These are phyloP conservation scores for Murraya paniculata DNA, from an alignment of 345 rosid species.

Conservation along the genomic window DNA sequence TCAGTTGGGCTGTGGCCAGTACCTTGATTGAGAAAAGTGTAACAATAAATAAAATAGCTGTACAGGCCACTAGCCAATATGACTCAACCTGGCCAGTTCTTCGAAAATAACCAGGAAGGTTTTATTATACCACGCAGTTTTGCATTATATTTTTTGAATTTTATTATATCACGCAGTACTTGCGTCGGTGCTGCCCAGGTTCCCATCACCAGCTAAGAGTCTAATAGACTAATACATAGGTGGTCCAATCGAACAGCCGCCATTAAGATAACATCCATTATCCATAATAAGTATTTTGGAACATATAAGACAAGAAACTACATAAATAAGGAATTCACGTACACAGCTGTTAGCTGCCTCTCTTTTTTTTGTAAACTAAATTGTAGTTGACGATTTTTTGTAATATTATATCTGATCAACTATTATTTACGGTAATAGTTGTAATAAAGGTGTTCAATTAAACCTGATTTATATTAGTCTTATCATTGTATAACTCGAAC, in stretches of 20 bases:
- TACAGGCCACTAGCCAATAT: neutral
- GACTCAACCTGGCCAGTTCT: neutral
- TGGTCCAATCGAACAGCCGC: too few relatives aligned
- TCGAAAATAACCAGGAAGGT: neutral
- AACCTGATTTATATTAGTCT: too few relatives aligned
- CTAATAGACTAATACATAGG: too few relatives aligned
- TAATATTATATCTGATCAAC: too few relatives aligned
- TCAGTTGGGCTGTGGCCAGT: neutral
- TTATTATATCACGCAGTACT: neutral
- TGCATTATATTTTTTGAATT: neutral
- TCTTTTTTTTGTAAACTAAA: accelerated
- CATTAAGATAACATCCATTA: neutral
- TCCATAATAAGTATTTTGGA: neutral
- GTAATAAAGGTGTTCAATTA: too few relatives aligned
- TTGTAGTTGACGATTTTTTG: too few relatives aligned
- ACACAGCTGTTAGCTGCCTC: too few relatives aligned
- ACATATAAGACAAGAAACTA: neutral
- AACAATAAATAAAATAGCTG: neutral
- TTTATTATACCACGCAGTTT: conserved; percentile 1
- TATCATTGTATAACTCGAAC: too few relatives aligned
- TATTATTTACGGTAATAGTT: too few relatives aligned
- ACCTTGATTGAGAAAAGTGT: neutral
- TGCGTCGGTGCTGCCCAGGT: neutral
- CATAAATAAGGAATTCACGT: neutral
- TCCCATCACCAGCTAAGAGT: neutral